phyloP scores from a whole-genome alignment of 2,329 filamentous ascomycete species.

The Aaosphaeria pasadenensis region DNA sequence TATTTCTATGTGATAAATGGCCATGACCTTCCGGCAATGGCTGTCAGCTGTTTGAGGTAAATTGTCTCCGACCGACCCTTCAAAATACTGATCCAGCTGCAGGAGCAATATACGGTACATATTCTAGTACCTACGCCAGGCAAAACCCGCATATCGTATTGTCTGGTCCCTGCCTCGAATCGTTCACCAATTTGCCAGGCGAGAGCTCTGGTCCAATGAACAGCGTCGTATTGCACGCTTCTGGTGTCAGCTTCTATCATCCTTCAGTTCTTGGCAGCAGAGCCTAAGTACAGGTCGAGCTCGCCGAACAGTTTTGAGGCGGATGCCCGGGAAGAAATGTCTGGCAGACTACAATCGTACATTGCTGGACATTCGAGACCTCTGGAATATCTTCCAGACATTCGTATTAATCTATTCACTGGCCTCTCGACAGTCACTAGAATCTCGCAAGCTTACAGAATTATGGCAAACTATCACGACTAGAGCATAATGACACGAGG shows the following conservation, averaged over 20 bases:
- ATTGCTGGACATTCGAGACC: conserved; percentile 5
- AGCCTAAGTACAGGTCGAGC: neutral
- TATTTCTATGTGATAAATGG: neutral
- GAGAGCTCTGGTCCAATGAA: conserved; percentile 15
- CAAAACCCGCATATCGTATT: conserved; percentile 15
- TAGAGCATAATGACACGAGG: neutral
- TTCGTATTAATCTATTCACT: conserved; percentile 5
- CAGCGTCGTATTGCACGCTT: conserved; percentile 3
- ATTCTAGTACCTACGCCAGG: conserved; percentile 10
- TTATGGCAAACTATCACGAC: neutral
- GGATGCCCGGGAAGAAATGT: conserved; percentile 7
- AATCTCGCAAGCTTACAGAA: neutral
- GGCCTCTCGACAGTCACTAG: conserved; percentile 2
- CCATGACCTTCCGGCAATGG: neutral
- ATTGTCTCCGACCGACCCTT: neutral
- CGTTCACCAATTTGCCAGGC: conserved; percentile 4
- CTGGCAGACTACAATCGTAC: neutral
- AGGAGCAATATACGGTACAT: conserved; percentile 20
- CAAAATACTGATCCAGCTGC: conserved; percentile 2
- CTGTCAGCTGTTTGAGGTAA: neutral
- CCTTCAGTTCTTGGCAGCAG: conserved; percentile 1
- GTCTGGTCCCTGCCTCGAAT: conserved; percentile 2
- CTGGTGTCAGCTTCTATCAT: conserved; percentile 20
- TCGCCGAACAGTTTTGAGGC: conserved; percentile 3
- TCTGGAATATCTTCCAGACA: neutral